Evolutionary conservation across 164 flowering plant genomes (phyloP), one percentile per base, ranked within the genome.

Genomic region (Magnolia sinica): DNA sequence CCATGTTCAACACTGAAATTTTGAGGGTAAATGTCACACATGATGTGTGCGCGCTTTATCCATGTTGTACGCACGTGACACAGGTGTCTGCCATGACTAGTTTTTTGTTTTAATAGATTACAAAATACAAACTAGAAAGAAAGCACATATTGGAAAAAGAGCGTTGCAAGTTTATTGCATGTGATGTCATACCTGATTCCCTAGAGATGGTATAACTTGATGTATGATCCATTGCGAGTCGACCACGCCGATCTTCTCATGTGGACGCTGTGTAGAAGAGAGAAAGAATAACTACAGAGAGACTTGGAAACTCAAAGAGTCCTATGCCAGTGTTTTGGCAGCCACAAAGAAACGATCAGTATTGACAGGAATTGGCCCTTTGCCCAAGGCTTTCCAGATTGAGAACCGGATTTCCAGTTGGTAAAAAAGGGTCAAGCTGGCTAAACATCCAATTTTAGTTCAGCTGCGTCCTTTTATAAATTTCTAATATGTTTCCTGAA

Each of bases 221-320:
- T 96, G 99, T 74, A 94, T 73, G 64, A 96, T 88, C 99, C 99
- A 96, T 74, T 96, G 99, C 1, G 97, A 87, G 83, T 96, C 99
- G 24, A 96, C 99, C 52, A 96, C 98, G 14, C 98, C 99, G 79
- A 96, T 96, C 74, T 96, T 96, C 84, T 95, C 98, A 86, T 95
- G 98, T 70, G 99, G 96, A 82, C 97, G 98, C 96, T 93, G 88
- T 45, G 61, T 16, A 13, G 18, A 10, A 55, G 18, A 55, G 18
- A 10, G 3, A 55, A 1, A 55, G 61, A 55, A 55, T 55, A 10
- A 16, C 16, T 55, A 16, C 29, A 77, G 14, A 70, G 10, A 74
- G 71, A 74, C 14, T 55, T 55, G 61, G 61, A 16, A 55, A 10
- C 18, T 55, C 61, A 55, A 55, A 55, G 61, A 55, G 61, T 55